A percentile compares a stretch with the other conserved stretches of the same genome.
Evolutionary conservation across 768 basidiomycete genomes (phyloP).

Genomic region (Harrya chromipes): DNA sequence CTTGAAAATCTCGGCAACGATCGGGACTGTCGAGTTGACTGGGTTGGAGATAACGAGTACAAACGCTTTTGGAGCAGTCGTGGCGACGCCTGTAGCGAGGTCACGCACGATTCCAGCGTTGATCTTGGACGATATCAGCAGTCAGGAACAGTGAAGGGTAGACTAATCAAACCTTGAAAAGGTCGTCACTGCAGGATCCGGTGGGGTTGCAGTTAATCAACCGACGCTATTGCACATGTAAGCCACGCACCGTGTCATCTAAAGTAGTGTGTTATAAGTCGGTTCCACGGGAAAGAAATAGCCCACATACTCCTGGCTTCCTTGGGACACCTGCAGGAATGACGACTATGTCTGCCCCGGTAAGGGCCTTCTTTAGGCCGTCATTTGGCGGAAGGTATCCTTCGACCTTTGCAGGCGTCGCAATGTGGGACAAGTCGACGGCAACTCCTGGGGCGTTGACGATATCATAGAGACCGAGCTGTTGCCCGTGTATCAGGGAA

Average conservation of each 20-base stretch:
- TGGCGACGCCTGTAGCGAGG: constrained; percentile 88
- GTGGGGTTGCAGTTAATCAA: constrained; percentile 9
- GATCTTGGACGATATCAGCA: constrained; percentile 52
- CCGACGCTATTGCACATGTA: background rate
- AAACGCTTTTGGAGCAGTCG: constrained; percentile 80
- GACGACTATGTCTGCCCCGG: constrained; percentile 85
- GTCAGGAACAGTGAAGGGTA: background rate
- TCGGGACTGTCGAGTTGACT: constrained; percentile 98
- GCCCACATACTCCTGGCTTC: constrained; percentile 78
- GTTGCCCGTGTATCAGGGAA: constrained; percentile 4
- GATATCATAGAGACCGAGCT: constrained; percentile 94
- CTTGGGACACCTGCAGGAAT: constrained; percentile 97
- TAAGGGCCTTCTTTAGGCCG: constrained; percentile 78
- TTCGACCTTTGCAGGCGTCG: constrained; percentile 79
- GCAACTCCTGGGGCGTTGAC: constrained; percentile 97
- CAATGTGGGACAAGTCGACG: constrained; percentile 91
- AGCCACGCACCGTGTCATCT: constrained; percentile 50
- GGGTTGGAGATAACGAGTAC: constrained; percentile 98
- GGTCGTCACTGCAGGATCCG: constrained; percentile 66
- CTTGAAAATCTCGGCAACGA: constrained; percentile 95
- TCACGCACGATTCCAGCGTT: constrained; percentile 97
- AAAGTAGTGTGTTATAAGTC: background rate
- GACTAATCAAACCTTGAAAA: constrained; percentile 73
- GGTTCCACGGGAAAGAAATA: background rate
- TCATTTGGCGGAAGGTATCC: constrained; percentile 80